A percentile compares a stretch with the other conserved stretches of the same genome.
Conservation (phyloP, 139 green algal species). For the Chlamydomonas eustigma region DNA sequence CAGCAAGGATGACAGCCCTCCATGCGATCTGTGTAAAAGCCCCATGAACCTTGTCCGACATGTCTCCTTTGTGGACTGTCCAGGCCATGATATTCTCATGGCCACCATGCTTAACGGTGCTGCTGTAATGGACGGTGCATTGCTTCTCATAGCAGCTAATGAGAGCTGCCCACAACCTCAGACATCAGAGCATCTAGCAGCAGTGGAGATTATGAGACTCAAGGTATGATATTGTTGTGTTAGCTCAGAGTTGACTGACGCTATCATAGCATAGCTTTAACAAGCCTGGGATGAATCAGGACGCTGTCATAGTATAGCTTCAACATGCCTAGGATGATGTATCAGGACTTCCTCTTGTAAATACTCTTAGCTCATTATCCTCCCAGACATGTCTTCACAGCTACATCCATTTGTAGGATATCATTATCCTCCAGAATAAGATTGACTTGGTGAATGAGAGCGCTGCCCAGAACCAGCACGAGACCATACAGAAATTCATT, state of each 20-base stretch:
- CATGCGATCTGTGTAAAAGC: slow-evolving; percentile 49
- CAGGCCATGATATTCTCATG: slow-evolving; percentile 99
- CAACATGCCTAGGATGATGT: too few species aligned
- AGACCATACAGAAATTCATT: slow-evolving; percentile 91
- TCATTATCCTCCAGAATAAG: slow-evolving; percentile 69
- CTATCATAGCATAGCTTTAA: too few species aligned
- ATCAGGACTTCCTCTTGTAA: neutral
- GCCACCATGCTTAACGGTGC: slow-evolving; percentile 99
- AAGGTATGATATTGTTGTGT: slow-evolving; percentile 21
- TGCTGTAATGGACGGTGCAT: slow-evolving; percentile 98
- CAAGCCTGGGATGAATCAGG: too few species aligned
- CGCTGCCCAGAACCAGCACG: slow-evolving; percentile 88
- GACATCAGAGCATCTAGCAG: slow-evolving; percentile 94
- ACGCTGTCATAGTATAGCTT: too few species aligned
- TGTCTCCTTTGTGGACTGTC: slow-evolving; percentile 99
- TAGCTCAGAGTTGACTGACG: too few species aligned
- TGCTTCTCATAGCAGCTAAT: slow-evolving; percentile 98
- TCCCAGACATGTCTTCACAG: neutral
- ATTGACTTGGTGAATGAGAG: slow-evolving; percentile 92
- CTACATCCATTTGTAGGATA: slow-evolving; percentile 24
- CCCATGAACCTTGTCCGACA: slow-evolving; percentile 91
- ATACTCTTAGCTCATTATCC: neutral
- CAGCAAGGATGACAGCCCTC: slow-evolving; percentile 78
- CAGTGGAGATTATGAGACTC: slow-evolving; percentile 97
- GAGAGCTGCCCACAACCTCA: slow-evolving; percentile 98